phyloP scores from a whole-genome alignment of 352 stramenopile species.

The Globisporangium mamillatum region DNA sequence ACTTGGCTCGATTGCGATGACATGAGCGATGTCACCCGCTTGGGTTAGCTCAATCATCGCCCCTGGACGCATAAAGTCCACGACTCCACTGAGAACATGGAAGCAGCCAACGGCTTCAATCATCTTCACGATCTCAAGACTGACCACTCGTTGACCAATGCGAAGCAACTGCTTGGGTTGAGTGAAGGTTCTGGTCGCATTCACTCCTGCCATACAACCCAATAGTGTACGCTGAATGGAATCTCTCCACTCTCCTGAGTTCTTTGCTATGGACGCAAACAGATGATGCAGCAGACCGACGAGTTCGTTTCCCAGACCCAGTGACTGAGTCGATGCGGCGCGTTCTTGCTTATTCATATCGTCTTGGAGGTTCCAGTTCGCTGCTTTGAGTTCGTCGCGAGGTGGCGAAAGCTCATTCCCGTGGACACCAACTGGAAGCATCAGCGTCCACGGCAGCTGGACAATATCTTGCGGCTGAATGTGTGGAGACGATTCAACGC shows the following conservation, averaged over 20 bases:
- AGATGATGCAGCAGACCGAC: constrained; percentile 11
- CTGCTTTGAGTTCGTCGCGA: constrained; percentile 2
- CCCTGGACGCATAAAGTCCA: constrained; percentile 39
- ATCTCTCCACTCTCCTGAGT: constrained; percentile 7
- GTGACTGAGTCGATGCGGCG: neutral
- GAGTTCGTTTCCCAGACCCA: constrained; percentile 13
- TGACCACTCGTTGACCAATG: constrained; percentile 26
- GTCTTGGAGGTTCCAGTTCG: constrained; percentile 10
- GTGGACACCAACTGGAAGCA: constrained; percentile 31
- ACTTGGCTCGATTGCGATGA: constrained; percentile 19
- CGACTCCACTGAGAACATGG: constrained; percentile 29
- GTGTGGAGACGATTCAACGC: neutral
- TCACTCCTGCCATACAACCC: neutral
- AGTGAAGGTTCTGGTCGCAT: neutral
- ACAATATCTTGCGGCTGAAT: neutral
- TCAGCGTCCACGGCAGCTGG: constrained; percentile 27
- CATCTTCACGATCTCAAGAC: constrained; percentile 11
- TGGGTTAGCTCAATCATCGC: constrained; percentile 27
- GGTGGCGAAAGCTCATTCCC: constrained; percentile 25
- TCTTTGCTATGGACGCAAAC: neutral
- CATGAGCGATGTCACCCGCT: constrained; percentile 27
- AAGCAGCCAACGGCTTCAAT: constrained; percentile 33
- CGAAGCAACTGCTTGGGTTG: constrained; percentile 8
- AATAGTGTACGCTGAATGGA: constrained; percentile 11
- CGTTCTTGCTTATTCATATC: constrained; percentile 4